A percentile compares a stretch with the other conserved stretches of the same genome.
Evolutionary conservation across 371 early-diverging fungal species (phyloP).

Genomic region (Syncephalastrum monosporum): DNA sequence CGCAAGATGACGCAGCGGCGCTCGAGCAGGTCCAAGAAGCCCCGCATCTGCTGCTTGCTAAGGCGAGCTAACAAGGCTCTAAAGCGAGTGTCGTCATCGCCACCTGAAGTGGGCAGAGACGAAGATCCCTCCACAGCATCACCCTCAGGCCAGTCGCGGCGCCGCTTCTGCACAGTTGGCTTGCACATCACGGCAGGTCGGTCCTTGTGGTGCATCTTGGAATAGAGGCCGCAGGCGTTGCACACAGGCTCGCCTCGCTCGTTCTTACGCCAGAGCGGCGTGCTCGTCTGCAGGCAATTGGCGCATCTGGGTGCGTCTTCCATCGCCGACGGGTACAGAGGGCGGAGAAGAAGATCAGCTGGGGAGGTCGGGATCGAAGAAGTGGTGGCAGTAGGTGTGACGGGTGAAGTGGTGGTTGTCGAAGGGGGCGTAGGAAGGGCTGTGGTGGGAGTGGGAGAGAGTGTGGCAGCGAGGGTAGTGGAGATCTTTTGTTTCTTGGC

Average conservation of each 20-base stretch:
- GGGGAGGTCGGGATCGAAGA: background rate
- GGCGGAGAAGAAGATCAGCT: background rate
- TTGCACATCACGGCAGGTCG: slow-evolving; percentile 62
- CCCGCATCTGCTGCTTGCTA: slow-evolving; percentile 28
- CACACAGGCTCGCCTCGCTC: slow-evolving; percentile 78
- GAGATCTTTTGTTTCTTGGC: slow-evolving; percentile 1
- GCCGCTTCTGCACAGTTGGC: slow-evolving; percentile 10
- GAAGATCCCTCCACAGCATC: background rate
- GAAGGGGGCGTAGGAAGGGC: background rate
- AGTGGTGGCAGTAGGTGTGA: slow-evolving; percentile 3
- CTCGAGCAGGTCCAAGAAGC: slow-evolving; percentile 31
- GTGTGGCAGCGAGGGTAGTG: background rate
- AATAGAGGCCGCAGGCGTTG: slow-evolving; percentile 85
- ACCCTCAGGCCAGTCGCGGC: slow-evolving; percentile 9
- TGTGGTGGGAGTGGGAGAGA: slow-evolving; percentile 1
- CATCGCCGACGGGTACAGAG: background rate
- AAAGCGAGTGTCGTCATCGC: slow-evolving; percentile 28
- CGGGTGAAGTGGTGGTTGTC: background rate
- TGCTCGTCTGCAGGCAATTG: slow-evolving; percentile 79
- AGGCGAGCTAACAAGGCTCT: slow-evolving; percentile 28
- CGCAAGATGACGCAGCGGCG: slow-evolving; percentile 29
- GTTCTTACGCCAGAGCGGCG: slow-evolving; percentile 86
- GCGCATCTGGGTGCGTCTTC: slow-evolving; percentile 47
- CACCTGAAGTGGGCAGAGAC: too few species aligned
- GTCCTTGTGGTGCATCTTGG: slow-evolving; percentile 66